These are phyloP conservation scores for Chalciporus piperatus DNA, from an alignment of 768 basidiomycete species.

Conservation along the genomic window DNA sequence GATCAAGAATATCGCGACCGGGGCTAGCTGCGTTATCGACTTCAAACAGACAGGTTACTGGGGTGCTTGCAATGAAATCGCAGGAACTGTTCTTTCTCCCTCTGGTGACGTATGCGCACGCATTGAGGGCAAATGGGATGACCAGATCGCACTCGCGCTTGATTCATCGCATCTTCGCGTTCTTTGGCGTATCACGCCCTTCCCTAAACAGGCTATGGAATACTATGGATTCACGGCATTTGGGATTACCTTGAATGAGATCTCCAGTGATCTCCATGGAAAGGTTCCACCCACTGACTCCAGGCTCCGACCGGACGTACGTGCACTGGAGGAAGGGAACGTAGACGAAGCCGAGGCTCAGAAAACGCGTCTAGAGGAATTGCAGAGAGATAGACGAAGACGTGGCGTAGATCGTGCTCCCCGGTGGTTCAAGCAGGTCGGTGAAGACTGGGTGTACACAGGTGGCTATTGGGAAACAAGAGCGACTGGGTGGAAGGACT, in stretches of 20 bases:
- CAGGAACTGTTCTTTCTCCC: slow-evolving; percentile 54
- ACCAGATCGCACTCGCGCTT: slow-evolving; percentile 66
- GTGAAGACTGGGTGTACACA: slow-evolving; percentile 70
- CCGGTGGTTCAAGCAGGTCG: slow-evolving; percentile 71
- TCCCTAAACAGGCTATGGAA: slow-evolving; percentile 65
- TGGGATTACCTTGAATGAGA: slow-evolving; percentile 78
- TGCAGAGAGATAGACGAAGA: slow-evolving; percentile 70
- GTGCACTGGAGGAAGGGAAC: slow-evolving; percentile 77
- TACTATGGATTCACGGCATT: slow-evolving; percentile 84
- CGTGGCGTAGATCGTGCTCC: slow-evolving; percentile 58
- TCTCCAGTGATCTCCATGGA: slow-evolving; percentile 60
- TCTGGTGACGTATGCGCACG: slow-evolving; percentile 54
- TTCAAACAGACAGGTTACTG: slow-evolving; percentile 87
- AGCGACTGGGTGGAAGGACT: slow-evolving; percentile 58
- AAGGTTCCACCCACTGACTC: slow-evolving; percentile 81
- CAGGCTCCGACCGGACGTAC: slow-evolving; percentile 74
- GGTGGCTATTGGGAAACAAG: slow-evolving; percentile 87
- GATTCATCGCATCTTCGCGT: slow-evolving; percentile 68
- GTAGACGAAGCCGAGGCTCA: slow-evolving; percentile 67
- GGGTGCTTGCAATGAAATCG: slow-evolving; percentile 72
- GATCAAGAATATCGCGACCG: slow-evolving; percentile 59
- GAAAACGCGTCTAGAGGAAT: slow-evolving; percentile 70
- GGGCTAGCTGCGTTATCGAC: slow-evolving; percentile 65
- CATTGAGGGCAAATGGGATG: slow-evolving; percentile 91
- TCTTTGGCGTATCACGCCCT: slow-evolving; percentile 75